These are phyloP conservation scores for Jatropha curcas DNA, from an alignment of 345 rosid species.

Conservation along the genomic window DNA sequence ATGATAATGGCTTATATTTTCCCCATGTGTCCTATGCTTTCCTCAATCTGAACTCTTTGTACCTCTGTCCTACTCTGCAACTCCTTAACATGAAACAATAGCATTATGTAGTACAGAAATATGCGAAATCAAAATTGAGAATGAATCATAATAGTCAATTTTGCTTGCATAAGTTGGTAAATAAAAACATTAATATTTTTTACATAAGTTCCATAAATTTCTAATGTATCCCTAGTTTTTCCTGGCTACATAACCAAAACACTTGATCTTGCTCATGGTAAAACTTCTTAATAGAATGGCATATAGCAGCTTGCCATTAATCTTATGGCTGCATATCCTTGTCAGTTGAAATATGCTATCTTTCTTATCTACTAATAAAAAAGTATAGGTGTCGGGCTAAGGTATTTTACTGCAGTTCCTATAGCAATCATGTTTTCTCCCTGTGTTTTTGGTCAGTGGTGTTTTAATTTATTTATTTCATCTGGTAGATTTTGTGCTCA, in stretches of 20 bases:
- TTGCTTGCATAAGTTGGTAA: not conserved
- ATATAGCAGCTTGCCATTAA: not conserved
- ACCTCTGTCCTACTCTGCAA: not conserved
- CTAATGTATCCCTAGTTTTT: not conserved
- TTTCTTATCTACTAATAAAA: not conserved
- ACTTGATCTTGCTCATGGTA: not conserved
- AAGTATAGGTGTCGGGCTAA: not conserved
- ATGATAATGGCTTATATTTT: not conserved
- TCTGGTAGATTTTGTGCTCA: constrained; percentile 48
- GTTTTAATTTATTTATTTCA: constrained; percentile 17
- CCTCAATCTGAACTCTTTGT: not conserved
- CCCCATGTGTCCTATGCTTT: not conserved
- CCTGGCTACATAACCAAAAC: not conserved
- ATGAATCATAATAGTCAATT: not conserved
- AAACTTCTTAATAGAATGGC: not conserved
- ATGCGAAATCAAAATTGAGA: not conserved
- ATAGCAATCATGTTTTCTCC: not conserved
- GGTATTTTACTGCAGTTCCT: not conserved
- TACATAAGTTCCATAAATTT: not conserved
- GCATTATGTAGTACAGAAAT: not conserved
- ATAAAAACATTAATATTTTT: not conserved
- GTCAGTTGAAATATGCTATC: not conserved
- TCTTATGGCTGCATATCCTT: not conserved
- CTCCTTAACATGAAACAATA: not conserved
- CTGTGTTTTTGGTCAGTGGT: not conserved